phyloP scores from a whole-genome alignment of 164 flowering plant species.

The grape (Vitis vinifera) region DNA sequence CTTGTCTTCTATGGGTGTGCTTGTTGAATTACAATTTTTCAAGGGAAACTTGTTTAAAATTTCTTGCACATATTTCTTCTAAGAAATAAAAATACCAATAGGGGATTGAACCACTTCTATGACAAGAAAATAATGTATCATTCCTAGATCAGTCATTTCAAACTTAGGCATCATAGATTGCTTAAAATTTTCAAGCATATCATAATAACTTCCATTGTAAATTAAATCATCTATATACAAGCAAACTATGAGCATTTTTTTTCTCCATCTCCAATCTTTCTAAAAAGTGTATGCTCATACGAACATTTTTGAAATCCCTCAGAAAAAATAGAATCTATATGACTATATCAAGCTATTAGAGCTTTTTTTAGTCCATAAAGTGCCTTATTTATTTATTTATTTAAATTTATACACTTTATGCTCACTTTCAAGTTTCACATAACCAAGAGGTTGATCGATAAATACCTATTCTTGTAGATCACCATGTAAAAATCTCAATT shows the following conservation, averaged over 20 bases:
- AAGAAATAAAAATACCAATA: too few relatives aligned
- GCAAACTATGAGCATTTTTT: conserved; percentile 8
- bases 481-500: too few relatives aligned
- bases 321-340: conserved; percentile 3
- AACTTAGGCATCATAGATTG: not conserved
- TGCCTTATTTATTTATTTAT: too few relatives aligned
- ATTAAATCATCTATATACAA: conserved; percentile 17
- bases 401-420: too few relatives aligned
- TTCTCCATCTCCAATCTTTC: not conserved
- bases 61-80: too few relatives aligned
- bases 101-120: too few relatives aligned
- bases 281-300: conserved; percentile 14
- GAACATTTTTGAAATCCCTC: conserved; percentile 8
- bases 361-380: not conserved
- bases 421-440: too few relatives aligned
- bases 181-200: conserved; percentile 6
- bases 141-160: conserved; percentile 5
- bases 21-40: too few relatives aligned
- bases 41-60: too few relatives aligned
- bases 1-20: too few relatives aligned
- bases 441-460: too few relatives aligned
- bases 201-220: not conserved
- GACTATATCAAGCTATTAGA: not conserved
- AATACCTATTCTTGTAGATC: too few relatives aligned
- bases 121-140: not conserved